Evolutionary conservation across 208 protist species (phyloP).

Genomic region (Trypanosoma platydactyli): DNA sequence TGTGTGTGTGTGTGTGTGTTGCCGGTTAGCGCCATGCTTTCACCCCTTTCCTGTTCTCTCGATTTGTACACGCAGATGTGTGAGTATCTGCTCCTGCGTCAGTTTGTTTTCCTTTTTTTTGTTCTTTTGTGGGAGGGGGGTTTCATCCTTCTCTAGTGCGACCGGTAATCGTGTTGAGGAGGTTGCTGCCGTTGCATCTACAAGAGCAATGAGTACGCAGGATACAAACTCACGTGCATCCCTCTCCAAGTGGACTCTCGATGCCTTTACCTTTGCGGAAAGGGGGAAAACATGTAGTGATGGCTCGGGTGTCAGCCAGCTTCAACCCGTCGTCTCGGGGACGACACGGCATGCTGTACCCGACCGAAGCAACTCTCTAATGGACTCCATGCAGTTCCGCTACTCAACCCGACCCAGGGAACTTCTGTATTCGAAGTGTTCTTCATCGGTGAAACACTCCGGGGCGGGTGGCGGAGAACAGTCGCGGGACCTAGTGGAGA

Average conservation of each 20-base stretch:
- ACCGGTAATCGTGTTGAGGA: no score
- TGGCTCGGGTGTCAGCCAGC: not conserved
- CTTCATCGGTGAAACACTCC: not conserved
- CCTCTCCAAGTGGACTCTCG: not conserved
- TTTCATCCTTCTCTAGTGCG: no score
- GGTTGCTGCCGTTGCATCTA: no score
- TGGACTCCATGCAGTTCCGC: conserved; percentile 8
- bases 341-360: no score
- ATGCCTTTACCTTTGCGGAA: not conserved
- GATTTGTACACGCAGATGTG: no score
- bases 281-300: not conserved
- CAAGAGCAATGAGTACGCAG: not conserved
- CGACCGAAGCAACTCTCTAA: not conserved
- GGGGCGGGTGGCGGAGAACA: not conserved
- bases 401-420: conserved; percentile 9
- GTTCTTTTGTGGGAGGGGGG: no score
- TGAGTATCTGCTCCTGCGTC: no score
- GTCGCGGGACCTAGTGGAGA: conserved; percentile 1
- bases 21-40: no score
- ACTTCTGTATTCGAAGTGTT: conserved; percentile 2
- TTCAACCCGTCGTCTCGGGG: no score
- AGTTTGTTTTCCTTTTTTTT: no score
- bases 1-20: no score
- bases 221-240: not conserved
- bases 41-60: no score